A percentile compares a stretch with the other conserved stretches of the same genome.
Evolutionary conservation across 768 basidiomycete species (phyloP).

Genomic region (Chalciporus piperatus): DNA sequence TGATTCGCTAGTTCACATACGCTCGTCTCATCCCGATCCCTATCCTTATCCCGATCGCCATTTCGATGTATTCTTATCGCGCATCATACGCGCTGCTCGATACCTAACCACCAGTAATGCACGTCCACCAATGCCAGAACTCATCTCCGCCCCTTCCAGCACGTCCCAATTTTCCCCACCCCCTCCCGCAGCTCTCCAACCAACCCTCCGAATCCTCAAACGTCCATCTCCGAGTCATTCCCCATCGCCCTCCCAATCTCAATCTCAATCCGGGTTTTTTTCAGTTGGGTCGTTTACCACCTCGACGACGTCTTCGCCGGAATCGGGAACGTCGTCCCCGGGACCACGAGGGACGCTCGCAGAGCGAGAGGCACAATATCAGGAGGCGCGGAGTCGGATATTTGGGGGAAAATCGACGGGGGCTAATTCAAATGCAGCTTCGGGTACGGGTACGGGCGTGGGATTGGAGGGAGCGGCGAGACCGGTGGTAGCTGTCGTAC

Average conservation of each 20-base stretch:
- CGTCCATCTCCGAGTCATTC: slow-evolving; percentile 51
- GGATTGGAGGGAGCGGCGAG: not conserved
- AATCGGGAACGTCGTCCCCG: slow-evolving; percentile 12
- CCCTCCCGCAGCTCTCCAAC: slow-evolving; percentile 58
- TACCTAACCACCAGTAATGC: slow-evolving; percentile 45
- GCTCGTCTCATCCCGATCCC: not conserved
- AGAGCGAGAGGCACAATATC: slow-evolving; percentile 71
- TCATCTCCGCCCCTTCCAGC: slow-evolving; percentile 45
- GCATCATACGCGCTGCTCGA: too few relatives aligned
- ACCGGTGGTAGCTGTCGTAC: slow-evolving; percentile 17
- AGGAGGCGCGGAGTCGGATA: slow-evolving; percentile 70
- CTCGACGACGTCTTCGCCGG: slow-evolving; percentile 10
- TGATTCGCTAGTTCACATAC: slow-evolving; percentile 13
- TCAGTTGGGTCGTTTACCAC: slow-evolving; percentile 11
- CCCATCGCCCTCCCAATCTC: not conserved
- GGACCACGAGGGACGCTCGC: slow-evolving; percentile 39
- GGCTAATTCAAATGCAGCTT: not conserved
- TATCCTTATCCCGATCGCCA: slow-evolving; percentile 38
- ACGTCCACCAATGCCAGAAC: slow-evolving; percentile 63
- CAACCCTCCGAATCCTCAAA: slow-evolving; percentile 69
- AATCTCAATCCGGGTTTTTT: not conserved
- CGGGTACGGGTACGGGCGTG: slow-evolving; percentile 1
- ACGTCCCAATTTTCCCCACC: slow-evolving; percentile 41
- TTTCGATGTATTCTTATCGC: too few relatives aligned
- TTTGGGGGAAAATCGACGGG: slow-evolving; percentile 42